Evolutionary conservation across 371 early-diverging fungal genomes (phyloP), one percentile per base, ranked within the genome.

Genomic region (Mortierella sp.): DNA sequence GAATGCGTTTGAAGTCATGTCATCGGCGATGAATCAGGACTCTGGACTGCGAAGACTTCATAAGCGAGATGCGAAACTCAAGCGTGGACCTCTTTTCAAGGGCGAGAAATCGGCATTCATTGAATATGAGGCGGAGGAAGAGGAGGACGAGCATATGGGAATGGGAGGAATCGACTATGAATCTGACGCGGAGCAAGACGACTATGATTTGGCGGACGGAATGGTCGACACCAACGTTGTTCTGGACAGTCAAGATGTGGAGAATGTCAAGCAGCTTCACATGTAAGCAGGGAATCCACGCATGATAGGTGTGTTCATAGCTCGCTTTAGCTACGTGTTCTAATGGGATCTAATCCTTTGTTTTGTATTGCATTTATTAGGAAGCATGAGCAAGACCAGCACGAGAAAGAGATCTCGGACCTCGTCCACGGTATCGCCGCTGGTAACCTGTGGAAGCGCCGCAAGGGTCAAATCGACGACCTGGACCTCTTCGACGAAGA

Each of bases 61-160:
- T 11, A 75, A 77, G 55, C 67, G 79, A 50, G 76, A 72, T 31
- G 74, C 78, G 1, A 78, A 78, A 16, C 72, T 76, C 11, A 26
- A 37, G 16, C 73, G 74, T 16, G 79, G 19, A n/a, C 48, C 57
- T 8, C 54, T 77, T 10, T 57, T 74, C 43, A 86, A 81, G 64
- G 48, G 53, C 21, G 72, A 69, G 28, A 86, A 82, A 69, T 82
- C 86, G 5, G 79, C 74, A 0, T 86, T 74, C 54, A 86, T 86
- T 28, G 86, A 86, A 70, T 86, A 86, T 40, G 86, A 86, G 54
- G 86, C 86, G 75, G 86, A 86, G 73, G 86, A 86, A 77, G 86
- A 86, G 69, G 86, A 86, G 28, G 86, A 86, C 26, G 86, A 86
- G 53, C 43, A 69, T 51, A 86, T 71, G 75, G 86, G 86, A 14